Conservation (phyloP, 108 stramenopile genomes). For the Cyclotella baltica region DNA sequence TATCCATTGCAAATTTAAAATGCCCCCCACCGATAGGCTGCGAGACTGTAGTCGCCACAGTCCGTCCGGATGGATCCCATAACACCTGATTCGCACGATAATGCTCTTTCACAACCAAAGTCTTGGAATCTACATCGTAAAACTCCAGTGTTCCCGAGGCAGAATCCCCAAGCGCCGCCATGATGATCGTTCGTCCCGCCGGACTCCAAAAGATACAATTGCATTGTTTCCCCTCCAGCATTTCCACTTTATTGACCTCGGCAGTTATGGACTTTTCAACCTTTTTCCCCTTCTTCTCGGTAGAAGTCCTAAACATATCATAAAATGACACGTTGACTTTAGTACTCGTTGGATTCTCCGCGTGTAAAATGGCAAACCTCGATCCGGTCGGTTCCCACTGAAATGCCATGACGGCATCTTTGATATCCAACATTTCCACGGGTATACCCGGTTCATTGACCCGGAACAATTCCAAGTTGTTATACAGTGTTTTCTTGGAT, state of each 20-base stretch:
- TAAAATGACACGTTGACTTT: conserved; percentile 95
- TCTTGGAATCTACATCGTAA: conserved; percentile 92
- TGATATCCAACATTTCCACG: conserved; percentile 95
- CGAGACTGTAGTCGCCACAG: conserved; percentile 88
- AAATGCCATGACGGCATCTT: conserved; percentile 93
- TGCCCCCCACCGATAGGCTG: conserved; percentile 94
- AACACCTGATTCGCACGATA: conserved; percentile 93
- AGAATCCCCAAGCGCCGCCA: conserved; percentile 93
- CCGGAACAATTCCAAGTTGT: conserved; percentile 95
- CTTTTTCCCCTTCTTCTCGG: conserved; percentile 66
- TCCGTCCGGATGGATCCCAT: conserved; percentile 96
- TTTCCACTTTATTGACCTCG: conserved; percentile 84
- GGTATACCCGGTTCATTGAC: conserved; percentile 88
- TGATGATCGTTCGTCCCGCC: conserved; percentile 85
- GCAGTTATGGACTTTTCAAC: conserved; percentile 55
- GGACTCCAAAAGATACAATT: conserved; percentile 96
- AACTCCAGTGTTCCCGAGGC: conserved; percentile 91
- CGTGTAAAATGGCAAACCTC: conserved; percentile 92
- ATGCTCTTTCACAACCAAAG: conserved; percentile 88
- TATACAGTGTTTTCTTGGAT: conserved; percentile 95
- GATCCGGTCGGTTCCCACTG: conserved; percentile 95
- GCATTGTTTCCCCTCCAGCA: conserved; percentile 86
- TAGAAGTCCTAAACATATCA: conserved; percentile 74
- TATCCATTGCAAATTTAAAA: conserved; percentile 98
- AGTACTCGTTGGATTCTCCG: conserved; percentile 87